Conservation (phyloP, 768 basidiomycete species). For the Suillus brevipes region DNA sequence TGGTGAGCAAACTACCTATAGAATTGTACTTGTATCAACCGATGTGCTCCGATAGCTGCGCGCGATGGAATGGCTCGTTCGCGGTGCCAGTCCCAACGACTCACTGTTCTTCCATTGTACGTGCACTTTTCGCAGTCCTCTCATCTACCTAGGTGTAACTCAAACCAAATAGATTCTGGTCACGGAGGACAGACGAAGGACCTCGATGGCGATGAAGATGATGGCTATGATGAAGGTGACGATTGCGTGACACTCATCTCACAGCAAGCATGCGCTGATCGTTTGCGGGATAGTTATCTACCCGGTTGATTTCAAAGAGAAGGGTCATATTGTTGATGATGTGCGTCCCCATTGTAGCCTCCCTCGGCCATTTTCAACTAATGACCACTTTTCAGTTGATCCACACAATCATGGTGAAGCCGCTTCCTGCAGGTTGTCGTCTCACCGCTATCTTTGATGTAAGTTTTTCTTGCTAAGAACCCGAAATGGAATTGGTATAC, state of each 20-base stretch:
- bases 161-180: conserved; percentile 67
- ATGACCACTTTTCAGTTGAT: conserved; percentile 46
- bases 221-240: conserved; percentile 80
- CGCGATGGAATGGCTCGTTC: conserved; percentile 93
- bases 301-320: conserved; percentile 67
- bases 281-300: conserved; percentile 65
- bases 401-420: conserved; percentile 78
- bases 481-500: neutral
- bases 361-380: conserved; percentile 1
- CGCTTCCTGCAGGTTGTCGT: conserved; percentile 84
- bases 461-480: conserved; percentile 28
- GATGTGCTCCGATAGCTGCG: conserved; percentile 43
- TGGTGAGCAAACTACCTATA: conserved; percentile 44
- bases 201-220: conserved; percentile 76
- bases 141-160: neutral
- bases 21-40: neutral
- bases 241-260: neutral
- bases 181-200: conserved; percentile 93
- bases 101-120: conserved; percentile 83
- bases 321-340: conserved; percentile 87
- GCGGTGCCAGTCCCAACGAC: conserved; percentile 75
- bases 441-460: conserved; percentile 83
- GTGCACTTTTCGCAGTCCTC: neutral
- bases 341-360: conserved; percentile 43
- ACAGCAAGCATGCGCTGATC: neutral